Evolutionary conservation across 345 rosid species (phyloP), one percentile per base, ranked within the genome.

Genomic region (Trapa incisa): DNA sequence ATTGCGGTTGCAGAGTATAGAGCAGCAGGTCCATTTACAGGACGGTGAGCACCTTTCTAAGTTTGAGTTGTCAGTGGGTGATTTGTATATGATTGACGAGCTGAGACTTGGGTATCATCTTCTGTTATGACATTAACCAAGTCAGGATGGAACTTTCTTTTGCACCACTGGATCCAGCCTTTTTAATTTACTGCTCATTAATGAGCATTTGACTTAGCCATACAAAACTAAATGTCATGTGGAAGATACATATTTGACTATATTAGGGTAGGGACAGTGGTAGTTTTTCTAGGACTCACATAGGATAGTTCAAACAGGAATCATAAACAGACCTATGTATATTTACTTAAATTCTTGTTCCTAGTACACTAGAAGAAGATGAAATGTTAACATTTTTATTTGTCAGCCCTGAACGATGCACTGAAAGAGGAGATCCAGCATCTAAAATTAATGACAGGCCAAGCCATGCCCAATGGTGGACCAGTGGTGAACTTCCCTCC

Each of bases 341-440:
- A 17, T 12, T 38, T 11, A 1, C 8, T 15, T 22, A 22, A 22
- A 33, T 43, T 14, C 32, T 33, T 32, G 16, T 58, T 32, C 4
- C 13, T 32, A n/a, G 2, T 10, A 58, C 32, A 58, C 9, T 8
- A 2, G 2, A 54, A 58, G 11, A 54, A 32, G 3, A 58, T 58
- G 63, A 58, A 61, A 16, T 14, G 22, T 15, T 13, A 45, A 6
- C 13, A 6, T 45, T 45, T 45, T 45, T 45, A 2, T 45, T 38
- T 72, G 41, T 70, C n/a, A 95, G 99, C 96, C 37, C 72, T 95
- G 65, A 95, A 91, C 61, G 98, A 89, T 36, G 88, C 96, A 13
- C 72, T 95, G 67, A 95, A 86, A 77, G 99, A 91, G 69, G 98
- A 95, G 77, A 95, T 91, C 71, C 92, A 86, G 82, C 99, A 86